Conservation (phyloP, 2,329 filamentous ascomycete genomes). For the Phaeoacremonium minimum region DNA sequence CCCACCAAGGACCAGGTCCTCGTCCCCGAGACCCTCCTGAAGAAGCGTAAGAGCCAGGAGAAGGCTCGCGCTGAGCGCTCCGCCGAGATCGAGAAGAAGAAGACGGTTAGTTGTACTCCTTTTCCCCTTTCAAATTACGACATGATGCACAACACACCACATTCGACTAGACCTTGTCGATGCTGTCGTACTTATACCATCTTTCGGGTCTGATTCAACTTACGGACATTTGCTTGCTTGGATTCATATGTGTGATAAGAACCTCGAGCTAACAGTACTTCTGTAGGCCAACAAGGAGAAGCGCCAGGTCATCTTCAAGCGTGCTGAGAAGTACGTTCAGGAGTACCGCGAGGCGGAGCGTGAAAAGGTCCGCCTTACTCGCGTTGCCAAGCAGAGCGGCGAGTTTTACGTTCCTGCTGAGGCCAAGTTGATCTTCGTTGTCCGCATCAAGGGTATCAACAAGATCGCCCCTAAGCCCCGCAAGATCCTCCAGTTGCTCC, state of each 20-base stretch:
- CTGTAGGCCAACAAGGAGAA: constrained; percentile 95
- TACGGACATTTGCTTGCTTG: too few relatives aligned
- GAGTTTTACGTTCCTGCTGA: constrained; percentile 93
- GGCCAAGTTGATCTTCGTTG: constrained; percentile 93
- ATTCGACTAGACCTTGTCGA: constrained; percentile 94
- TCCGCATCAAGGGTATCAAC: constrained; percentile 99
- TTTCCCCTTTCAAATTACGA: constrained; percentile 26
- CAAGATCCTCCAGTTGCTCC: constrained; percentile 99
- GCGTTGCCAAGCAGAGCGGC: constrained; percentile 86
- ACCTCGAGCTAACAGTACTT: constrained; percentile 18
- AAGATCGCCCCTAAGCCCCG: constrained; percentile 99
- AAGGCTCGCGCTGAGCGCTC: constrained; percentile 91
- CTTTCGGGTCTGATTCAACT: constrained; percentile 97
- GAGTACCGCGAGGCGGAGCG: constrained; percentile 98
- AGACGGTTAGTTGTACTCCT: constrained; percentile 67
- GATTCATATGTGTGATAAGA: too few relatives aligned
- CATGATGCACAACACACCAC: constrained; percentile 85
- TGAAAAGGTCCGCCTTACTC: constrained; percentile 92
- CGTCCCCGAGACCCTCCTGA: constrained; percentile 98
- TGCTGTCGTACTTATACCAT: constrained; percentile 98
- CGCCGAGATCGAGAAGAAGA: constrained; percentile 78
- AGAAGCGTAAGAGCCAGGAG: constrained; percentile 99
- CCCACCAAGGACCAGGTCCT: constrained; percentile 93
- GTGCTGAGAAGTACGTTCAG: constrained; percentile 99
- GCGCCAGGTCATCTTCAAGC: constrained; percentile 98